Conservation (phyloP, 1,284 basidiomycete species). For the Cryptococcus depauperatus region DNA sequence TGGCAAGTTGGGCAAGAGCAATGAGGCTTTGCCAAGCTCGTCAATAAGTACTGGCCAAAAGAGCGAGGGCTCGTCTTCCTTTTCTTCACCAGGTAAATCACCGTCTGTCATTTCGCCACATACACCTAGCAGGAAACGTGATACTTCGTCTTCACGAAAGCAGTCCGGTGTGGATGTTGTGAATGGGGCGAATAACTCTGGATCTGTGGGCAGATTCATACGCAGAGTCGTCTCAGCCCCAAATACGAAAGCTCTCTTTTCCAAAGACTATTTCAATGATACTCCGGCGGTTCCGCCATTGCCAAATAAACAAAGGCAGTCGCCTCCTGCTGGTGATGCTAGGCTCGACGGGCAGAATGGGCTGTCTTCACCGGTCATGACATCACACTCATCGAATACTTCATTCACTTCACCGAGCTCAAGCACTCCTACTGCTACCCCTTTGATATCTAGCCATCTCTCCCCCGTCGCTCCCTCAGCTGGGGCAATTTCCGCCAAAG, state of each 20-base stretch:
- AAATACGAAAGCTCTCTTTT: conserved; percentile 85
- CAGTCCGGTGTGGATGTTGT: neutral
- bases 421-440: neutral
- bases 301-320: conserved; percentile 18
- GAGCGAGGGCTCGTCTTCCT: conserved; percentile 19
- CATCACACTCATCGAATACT: conserved; percentile 3
- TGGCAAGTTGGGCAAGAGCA: conserved; percentile 14
- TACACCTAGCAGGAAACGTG: conserved; percentile 11
- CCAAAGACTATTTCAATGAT: conserved; percentile 28
- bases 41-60: conserved; percentile 10
- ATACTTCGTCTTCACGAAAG: neutral
- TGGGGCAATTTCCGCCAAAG: conserved; percentile 18
- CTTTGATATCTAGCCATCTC: neutral
- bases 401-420: conserved; percentile 5
- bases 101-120: conserved; percentile 11
- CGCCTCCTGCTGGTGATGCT: conserved; percentile 17
- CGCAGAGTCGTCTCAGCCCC: conserved; percentile 93
- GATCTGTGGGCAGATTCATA: conserved; percentile 67
- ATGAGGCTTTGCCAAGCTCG: neutral
- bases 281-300: conserved; percentile 32
- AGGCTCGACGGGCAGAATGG: conserved; percentile 9
- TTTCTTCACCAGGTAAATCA: conserved; percentile 15
- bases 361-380: neutral
- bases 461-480: neutral
- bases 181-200: conserved; percentile 8